Base-by-base conservation (phyloP, 371 early-diverging fungal genomes). In the Umbelopsis sp. region DNA sequence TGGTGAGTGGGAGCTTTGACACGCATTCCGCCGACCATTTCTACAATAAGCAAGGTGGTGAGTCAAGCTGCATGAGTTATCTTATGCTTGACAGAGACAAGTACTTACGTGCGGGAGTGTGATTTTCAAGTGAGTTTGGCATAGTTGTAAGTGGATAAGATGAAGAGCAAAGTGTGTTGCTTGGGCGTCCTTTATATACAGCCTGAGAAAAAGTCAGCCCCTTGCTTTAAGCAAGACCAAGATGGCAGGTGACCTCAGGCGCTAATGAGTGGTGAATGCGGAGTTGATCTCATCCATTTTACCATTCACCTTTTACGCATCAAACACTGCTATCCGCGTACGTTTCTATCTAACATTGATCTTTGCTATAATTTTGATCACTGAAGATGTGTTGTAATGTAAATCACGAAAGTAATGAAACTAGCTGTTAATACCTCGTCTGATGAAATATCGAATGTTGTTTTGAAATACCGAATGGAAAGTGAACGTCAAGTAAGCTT, bases 161-260 rank as follows among this genome's bases (percentile, higher is more conserved):
- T 12, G 12, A 41, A 12, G 2, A 41, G 10, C 18, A 9, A 57
- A 32, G 35, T 35, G 25, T 16, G 16, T 37, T 57, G 57, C 18
- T 18, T 35, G 32, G 57, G 57, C 57, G 57, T 53, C 24, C 41
- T 51, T 57, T 57, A 57, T 37, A 35, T 57, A 57, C 0, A 7
- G 41, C 18, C 29, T 18, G 35, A 32, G 57, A 57, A 48, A 57
- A 57, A 57, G 57, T 35, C 57, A 57, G 57, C 57, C 57, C 57
- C 57, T 57, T 57, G 57, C 57, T 37, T 37, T 16, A 48, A 57
- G 37, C 29, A 35, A 57, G 57, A 57, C 57, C 11, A 18, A 37
- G 1, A 35, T 12, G 35, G 32, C 57, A 57, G 32, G 32, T 57
- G 57, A 57, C 57, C 35, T 57, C 57, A 57, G 37, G 37, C 57